phyloP scores from a whole-genome alignment of 2,329 filamentous ascomycete genomes.

The Aspergillaceae sp. region DNA sequence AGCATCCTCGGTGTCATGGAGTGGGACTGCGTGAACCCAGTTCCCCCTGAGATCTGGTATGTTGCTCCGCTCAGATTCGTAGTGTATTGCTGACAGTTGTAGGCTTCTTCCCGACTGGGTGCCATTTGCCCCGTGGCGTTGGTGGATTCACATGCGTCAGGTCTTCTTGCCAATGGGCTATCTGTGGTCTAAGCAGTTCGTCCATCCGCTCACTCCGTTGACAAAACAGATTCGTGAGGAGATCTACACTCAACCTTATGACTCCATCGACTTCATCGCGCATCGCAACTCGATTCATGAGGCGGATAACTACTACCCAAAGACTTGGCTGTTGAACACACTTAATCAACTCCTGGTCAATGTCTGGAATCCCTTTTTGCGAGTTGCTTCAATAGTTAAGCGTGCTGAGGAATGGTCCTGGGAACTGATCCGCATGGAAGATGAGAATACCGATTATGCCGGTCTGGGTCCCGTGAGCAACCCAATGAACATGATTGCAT shows the following conservation, averaged over 20 bases:
- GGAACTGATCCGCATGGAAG: conserved; percentile 79
- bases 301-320: conserved; percentile 86
- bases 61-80: conserved; percentile 9
- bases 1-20: conserved; percentile 70
- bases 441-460: conserved; percentile 82
- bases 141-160: conserved; percentile 98
- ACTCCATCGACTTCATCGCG: conserved; percentile 64
- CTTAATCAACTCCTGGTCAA: conserved; percentile 71
- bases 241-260: conserved; percentile 70
- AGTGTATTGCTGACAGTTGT: conserved; percentile 5
- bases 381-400: conserved; percentile 56
- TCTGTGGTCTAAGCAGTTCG: conserved; percentile 76
- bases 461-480: conserved; percentile 82
- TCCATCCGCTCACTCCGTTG: conserved; percentile 64
- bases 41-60: conserved; percentile 83
- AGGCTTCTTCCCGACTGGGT: conserved; percentile 79
- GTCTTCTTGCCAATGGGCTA: conserved; percentile 93
- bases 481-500: conserved; percentile 80
- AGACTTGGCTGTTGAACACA: conserved; percentile 70
- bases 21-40: conserved; percentile 92
- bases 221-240: conserved; percentile 68
- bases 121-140: conserved; percentile 81
- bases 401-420: conserved; percentile 73
- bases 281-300: conserved; percentile 76
- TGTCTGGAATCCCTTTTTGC: conserved; percentile 71